phyloP scores from a whole-genome alignment of 768 basidiomycete genomes.

The Infundibulicybe gibba region DNA sequence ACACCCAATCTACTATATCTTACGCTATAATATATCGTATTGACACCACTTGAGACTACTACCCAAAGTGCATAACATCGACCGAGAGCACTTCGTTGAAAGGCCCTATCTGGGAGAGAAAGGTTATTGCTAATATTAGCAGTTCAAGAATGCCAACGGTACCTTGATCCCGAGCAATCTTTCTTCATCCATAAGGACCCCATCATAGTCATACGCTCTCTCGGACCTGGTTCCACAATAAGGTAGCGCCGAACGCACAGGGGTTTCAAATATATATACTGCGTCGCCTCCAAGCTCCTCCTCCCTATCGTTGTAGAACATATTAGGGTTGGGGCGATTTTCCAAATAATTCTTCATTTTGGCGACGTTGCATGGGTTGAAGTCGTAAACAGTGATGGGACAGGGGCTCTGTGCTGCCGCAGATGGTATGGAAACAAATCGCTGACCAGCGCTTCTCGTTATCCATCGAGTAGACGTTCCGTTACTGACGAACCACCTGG shows the following conservation, averaged over 20 bases:
- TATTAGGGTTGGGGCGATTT: neutral
- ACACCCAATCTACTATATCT: too few species aligned
- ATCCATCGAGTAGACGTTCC: constrained; percentile 32
- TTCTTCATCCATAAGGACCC: neutral
- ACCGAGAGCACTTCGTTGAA: neutral
- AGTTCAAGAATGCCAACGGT: neutral
- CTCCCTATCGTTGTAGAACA: neutral
- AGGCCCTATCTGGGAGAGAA: neutral
- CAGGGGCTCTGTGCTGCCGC: neutral
- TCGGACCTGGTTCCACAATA: neutral
- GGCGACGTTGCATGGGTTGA: neutral
- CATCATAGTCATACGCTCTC: neutral
- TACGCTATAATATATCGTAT: too few species aligned
- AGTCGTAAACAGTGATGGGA: neutral
- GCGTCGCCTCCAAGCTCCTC: neutral
- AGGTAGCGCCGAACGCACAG: neutral
- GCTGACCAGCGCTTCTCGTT: constrained; percentile 30
- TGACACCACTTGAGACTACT: neutral
- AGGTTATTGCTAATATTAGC: neutral
- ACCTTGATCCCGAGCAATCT: neutral
- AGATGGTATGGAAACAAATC: constrained; percentile 20
- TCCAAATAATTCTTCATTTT: neutral
- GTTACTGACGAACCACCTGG: constrained; percentile 28
- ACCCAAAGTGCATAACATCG: neutral
- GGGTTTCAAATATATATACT: neutral